phyloP scores from a whole-genome alignment of 23 red algal species.

The Chondrus crispus region DNA sequence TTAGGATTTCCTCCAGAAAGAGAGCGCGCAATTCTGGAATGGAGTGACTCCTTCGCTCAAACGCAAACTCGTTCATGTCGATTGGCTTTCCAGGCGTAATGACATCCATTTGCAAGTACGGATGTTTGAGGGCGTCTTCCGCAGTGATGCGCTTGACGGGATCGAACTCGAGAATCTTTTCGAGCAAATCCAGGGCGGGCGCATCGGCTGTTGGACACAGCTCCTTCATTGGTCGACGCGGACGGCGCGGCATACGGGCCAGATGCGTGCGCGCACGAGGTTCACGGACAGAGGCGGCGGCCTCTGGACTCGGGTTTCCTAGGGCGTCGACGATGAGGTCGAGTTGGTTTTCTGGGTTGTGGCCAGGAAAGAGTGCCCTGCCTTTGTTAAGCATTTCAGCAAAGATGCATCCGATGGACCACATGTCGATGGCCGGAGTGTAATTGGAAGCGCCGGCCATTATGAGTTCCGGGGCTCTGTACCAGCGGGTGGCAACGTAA shows the following conservation, averaged over 20 bases:
- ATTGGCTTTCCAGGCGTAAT: slow-evolving; percentile 53
- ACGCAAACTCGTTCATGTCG: slow-evolving; percentile 88
- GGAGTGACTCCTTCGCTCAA: slow-evolving; percentile 65
- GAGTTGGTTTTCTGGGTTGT: slow-evolving; percentile 77
- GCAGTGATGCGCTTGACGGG: slow-evolving; percentile 63
- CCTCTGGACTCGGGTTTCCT: slow-evolving; percentile 69
- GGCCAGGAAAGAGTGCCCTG: slow-evolving; percentile 86
- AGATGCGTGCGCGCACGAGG: slow-evolving; percentile 56
- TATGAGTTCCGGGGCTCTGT: slow-evolving; percentile 95
- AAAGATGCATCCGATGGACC: slow-evolving; percentile 96
- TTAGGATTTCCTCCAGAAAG: slow-evolving; percentile 93
- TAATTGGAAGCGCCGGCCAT: slow-evolving; percentile 78
- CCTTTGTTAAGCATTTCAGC: slow-evolving; percentile 94
- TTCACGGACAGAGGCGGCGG: slow-evolving; percentile 70
- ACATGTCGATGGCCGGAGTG: slow-evolving; percentile 98
- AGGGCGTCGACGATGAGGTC: slow-evolving; percentile 71
- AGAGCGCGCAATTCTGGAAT: slow-evolving; percentile 61
- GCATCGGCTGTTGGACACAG: slow-evolving; percentile 53
- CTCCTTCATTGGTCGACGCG: slow-evolving; percentile 38
- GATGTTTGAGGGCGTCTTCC: slow-evolving; percentile 73
- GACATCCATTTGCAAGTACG: slow-evolving; percentile 64
- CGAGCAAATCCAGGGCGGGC: slow-evolving; percentile 68
- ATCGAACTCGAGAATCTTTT: slow-evolving; percentile 86
- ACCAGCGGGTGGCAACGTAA: slow-evolving; percentile 98
- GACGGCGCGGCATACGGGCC: slow-evolving; percentile 52